A percentile compares a stretch with the other conserved stretches of the same genome.
These are phyloP conservation scores for Tolypocladium paradoxum DNA, from an alignment of 2,329 filamentous ascomycete species.

Conservation along the genomic window DNA sequence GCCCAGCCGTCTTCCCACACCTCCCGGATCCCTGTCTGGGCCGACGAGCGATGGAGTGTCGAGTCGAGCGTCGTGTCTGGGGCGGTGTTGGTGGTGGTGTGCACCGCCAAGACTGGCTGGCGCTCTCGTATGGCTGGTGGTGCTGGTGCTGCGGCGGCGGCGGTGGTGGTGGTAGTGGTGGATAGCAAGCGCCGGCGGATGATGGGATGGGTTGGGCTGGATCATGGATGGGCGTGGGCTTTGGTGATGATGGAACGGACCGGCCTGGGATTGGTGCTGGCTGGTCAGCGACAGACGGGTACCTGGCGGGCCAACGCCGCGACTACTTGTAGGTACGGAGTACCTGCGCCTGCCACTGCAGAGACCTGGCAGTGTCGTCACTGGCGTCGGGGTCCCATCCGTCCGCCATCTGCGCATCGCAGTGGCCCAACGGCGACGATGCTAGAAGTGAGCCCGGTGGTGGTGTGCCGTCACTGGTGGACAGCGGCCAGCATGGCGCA, in stretches of 20 bases:
- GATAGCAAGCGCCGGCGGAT: background rate
- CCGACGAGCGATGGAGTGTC: too few relatives aligned
- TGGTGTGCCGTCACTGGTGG: background rate
- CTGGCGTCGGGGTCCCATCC: background rate
- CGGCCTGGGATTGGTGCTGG: background rate
- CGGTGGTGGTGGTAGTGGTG: background rate
- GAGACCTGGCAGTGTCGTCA: background rate
- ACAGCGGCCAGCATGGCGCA: conserved; percentile 17
- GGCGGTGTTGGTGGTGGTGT: background rate
- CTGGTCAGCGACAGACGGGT: background rate
- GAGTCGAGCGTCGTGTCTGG: background rate
- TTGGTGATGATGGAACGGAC: background rate
- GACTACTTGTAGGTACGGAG: too few relatives aligned
- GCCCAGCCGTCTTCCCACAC: conserved; percentile 2
- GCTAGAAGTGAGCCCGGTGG: background rate
- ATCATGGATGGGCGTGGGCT: background rate
- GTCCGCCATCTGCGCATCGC: background rate
- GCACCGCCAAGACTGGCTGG: background rate
- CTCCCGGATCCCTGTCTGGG: conserved; percentile 1
- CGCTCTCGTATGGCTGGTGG: background rate
- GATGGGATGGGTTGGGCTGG: background rate
- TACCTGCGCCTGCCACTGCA: background rate
- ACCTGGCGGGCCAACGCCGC: background rate
- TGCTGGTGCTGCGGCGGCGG: background rate
- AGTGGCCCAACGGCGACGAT: background rate